Base-by-base conservation (phyloP, 306 rosid genomes). In the Acacia crassicarpa region DNA sequence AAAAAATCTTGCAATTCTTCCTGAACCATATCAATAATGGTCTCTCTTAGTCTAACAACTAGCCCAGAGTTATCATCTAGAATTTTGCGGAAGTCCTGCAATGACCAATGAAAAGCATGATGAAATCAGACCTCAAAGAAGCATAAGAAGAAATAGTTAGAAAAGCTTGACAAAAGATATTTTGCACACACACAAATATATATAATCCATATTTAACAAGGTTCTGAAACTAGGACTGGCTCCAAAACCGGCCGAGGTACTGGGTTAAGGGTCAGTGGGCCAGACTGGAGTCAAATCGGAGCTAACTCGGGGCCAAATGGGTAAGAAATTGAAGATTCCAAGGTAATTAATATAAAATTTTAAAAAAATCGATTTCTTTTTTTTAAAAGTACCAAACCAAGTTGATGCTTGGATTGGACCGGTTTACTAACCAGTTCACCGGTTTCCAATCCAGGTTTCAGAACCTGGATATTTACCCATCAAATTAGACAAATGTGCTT, bases 1-100 rank as follows among this genome's bases (percentile, higher is more conserved):
- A 95, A 95, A 84, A 93, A 95, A 56, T 89, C 88, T 84, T 93
- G 97, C 84, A 91, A 92, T 79, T 95, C 98, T 88, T 93, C 94
- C 86, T 95, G 94, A 81, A 93, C 96, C 90, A 90, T 91, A 76
- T 91, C 92, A 76, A 87, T 75, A n/a, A 89, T 90, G 67, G 72
- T 78, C 82, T 87, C 91, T 85, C 87, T 92, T 80, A 89, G 87
- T 73, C 82, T 85, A 73, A 87, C 87, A 45, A 93, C 82, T 13
- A 93, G 89, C 79, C 85, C 94, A 53, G 86, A 83, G 40, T 84
- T 78, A 66, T 89, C 92, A 9, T 93, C 98, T 15, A 93, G 85
- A 87, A 95, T 91, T 83, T 88, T 90, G 87, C 86, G 88, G 77
- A 95, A 88, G 85, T 95, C 96, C 98, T 95, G 88, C 45, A 83